A percentile compares a stretch with the other conserved stretches of the same genome.
These are phyloP conservation scores for Biscogniauxia sp. DNA, from an alignment of 2,329 filamentous ascomycete species.

Conservation along the genomic window DNA sequence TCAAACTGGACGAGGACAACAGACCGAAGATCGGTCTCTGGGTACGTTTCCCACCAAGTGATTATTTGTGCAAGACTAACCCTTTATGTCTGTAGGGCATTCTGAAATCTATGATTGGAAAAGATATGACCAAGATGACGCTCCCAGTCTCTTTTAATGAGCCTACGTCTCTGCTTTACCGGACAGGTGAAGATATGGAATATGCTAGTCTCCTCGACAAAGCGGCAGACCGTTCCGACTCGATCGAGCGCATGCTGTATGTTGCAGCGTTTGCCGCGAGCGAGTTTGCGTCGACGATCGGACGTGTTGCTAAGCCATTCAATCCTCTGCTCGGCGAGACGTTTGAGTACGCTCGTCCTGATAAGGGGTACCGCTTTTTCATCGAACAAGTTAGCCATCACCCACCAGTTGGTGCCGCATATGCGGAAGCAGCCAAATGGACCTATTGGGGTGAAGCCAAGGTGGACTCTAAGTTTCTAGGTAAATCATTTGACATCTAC, in stretches of 20 bases:
- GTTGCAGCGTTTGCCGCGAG: constrained; percentile 94
- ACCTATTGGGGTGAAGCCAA: constrained; percentile 96
- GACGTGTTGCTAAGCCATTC: constrained; percentile 95
- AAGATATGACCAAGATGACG: constrained; percentile 99
- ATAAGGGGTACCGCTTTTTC: constrained; percentile 98
- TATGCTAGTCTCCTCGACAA: constrained; percentile 90
- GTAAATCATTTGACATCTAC: constrained; percentile 96
- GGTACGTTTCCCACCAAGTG: constrained; percentile 58
- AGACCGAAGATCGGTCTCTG: constrained; percentile 92
- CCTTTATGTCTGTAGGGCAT: constrained; percentile 64
- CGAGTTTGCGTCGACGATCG: constrained; percentile 95
- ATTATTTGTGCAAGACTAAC: constrained; percentile 23
- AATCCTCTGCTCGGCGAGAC: constrained; percentile 96
- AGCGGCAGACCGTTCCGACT: constrained; percentile 80
- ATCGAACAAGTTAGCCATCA: constrained; percentile 98
- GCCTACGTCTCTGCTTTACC: constrained; percentile 90
- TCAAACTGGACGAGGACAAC: constrained; percentile 90
- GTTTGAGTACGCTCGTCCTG: constrained; percentile 91
- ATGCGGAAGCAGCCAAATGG: constrained; percentile 90
- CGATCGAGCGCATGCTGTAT: constrained; percentile 88
- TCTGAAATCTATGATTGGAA: constrained; percentile 98
- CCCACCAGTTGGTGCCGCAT: constrained; percentile 88
- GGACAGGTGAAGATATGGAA: constrained; percentile 97
- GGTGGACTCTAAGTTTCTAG: constrained; percentile 95
- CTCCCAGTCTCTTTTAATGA: constrained; percentile 98